Evolutionary conservation across 208 protist species (phyloP).

Genomic region (Phytomonas sp.): DNA sequence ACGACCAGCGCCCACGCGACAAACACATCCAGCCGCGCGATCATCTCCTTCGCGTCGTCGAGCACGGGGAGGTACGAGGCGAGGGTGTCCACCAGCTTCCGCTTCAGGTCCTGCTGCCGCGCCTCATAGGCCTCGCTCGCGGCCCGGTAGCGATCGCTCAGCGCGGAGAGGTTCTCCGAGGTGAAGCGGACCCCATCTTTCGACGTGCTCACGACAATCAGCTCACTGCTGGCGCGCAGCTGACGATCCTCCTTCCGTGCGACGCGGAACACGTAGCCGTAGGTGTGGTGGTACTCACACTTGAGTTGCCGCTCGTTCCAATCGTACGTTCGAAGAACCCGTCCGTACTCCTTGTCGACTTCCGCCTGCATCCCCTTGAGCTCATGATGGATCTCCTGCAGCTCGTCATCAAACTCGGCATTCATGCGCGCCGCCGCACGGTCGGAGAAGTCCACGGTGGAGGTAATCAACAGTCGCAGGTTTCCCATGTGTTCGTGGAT

Average conservation of each 20-base stretch:
- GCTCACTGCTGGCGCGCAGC: constrained; percentile 72
- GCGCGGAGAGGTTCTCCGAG: constrained; percentile 64
- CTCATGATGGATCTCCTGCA: constrained; percentile 76
- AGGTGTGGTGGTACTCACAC: constrained; percentile 78
- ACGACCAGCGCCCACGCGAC: constrained; percentile 86
- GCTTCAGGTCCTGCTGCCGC: constrained; percentile 81
- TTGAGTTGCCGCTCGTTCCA: constrained; percentile 90
- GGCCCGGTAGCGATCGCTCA: constrained; percentile 76
- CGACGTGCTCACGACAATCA: constrained; percentile 76
- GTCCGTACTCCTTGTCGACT: constrained; percentile 74
- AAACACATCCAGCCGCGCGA: constrained; percentile 94
- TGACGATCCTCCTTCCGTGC: constrained; percentile 87
- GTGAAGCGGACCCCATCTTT: constrained; percentile 96
- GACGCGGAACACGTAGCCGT: constrained; percentile 90
- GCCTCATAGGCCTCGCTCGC: constrained; percentile 66
- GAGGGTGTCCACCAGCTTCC: constrained; percentile 89
- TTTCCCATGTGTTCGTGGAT: constrained; percentile 76
- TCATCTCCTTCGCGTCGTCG: constrained; percentile 88
- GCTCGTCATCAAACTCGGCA: constrained; percentile 91
- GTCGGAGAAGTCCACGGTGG: constrained; percentile 77
- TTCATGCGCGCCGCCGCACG: constrained; percentile 81
- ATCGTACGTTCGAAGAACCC: constrained; percentile 51
- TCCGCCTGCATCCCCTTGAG: constrained; percentile 38
- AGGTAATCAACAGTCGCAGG: constrained; percentile 72
- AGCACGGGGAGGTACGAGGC: constrained; percentile 93